phyloP scores from a whole-genome alignment of 1,284 basidiomycete genomes.

The Microbotryomycetes sp. region DNA sequence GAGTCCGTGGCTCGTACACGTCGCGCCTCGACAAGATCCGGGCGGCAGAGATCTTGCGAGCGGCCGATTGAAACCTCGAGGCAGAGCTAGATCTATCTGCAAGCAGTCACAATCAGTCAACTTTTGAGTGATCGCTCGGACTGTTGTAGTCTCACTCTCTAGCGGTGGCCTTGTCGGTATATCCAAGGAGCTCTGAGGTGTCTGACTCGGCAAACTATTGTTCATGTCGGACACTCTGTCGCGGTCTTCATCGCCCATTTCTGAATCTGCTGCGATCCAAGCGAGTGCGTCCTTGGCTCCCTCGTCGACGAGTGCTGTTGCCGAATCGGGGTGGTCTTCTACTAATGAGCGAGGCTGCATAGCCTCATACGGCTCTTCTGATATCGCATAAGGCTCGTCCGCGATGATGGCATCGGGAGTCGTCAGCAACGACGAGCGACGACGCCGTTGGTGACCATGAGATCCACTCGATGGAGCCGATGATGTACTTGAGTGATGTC shows the following conservation, averaged over 20 bases:
- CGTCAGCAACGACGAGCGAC: not conserved
- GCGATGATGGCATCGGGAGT: not conserved
- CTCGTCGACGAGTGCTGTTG: no score
- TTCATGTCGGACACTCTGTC: not conserved
- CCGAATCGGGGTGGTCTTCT: no score
- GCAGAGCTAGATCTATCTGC: not conserved
- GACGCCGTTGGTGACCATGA: not conserved
- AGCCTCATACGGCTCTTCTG: no score
- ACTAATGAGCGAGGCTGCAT: no score
- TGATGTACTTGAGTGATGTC: not conserved
- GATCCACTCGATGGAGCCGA: no score
- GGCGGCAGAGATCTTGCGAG: not conserved
- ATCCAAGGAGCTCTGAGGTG: no score
- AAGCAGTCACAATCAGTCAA: no score
- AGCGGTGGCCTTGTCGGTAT: no score
- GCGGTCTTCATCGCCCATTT: not conserved
- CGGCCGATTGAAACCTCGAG: not conserved
- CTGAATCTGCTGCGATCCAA: not conserved
- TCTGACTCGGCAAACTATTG: no score
- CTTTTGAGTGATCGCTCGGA: no score
- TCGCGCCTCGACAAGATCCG: not conserved
- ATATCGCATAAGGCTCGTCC: no score
- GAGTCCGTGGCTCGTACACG: conserved; percentile 11
- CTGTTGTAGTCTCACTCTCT: no score
- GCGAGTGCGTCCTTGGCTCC: not conserved